A percentile compares a stretch with the other conserved stretches of the same genome.
Conservation (phyloP, 805 yeast species). For the Pichia scutulata region DNA sequence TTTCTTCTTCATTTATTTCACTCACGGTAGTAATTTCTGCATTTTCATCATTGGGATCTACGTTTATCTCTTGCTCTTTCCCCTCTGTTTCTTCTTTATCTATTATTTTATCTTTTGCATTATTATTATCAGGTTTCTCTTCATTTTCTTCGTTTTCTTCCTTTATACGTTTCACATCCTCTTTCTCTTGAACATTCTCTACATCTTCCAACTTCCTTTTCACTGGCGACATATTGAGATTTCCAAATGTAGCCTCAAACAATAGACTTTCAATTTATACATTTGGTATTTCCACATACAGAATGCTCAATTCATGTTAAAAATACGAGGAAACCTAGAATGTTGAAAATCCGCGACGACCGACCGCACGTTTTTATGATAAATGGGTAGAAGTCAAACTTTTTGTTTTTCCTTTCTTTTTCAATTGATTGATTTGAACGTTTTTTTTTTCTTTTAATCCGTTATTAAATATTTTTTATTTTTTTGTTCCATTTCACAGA, state of each 20-base stretch:
- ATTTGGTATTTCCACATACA: neutral
- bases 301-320: neutral
- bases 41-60: constrained; percentile 11
- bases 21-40: constrained; percentile 17
- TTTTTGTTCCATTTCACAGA: neutral
- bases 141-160: neutral
- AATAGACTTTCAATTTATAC: neutral
- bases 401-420: neutral
- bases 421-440: neutral
- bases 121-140: no score
- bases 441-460: neutral
- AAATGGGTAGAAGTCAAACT: neutral
- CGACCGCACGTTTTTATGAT: neutral
- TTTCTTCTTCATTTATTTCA: constrained; percentile 32
- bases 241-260: neutral
- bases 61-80: constrained; percentile 12
- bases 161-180: neutral
- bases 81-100: neutral
- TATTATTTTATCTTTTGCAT: neutral
- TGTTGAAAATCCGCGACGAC: neutral
- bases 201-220: neutral
- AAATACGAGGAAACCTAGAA: neutral
- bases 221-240: neutral
- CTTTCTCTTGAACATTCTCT: neutral
- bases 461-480: neutral